Conservation (phyloP, 495 filamentous ascomycete species). For the Neurospora hispaniola region DNA sequence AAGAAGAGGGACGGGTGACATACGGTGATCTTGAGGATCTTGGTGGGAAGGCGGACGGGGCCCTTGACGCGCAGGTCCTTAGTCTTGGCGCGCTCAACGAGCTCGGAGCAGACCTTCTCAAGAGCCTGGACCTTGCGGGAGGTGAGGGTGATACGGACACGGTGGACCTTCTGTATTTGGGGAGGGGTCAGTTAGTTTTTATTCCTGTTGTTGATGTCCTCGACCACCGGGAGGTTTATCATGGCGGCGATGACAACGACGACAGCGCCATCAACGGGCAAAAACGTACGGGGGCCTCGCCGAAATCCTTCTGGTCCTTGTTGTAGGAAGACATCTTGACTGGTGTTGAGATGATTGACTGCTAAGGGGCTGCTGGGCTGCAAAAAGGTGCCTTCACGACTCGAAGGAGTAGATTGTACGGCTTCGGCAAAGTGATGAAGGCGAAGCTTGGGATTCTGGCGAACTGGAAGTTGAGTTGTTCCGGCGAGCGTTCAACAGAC, state of each 20-base stretch:
- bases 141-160: slow-evolving; percentile 97
- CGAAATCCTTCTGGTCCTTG: slow-evolving; percentile 92
- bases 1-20: slow-evolving; percentile 10
- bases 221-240: not conserved
- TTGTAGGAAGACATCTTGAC: slow-evolving; percentile 78
- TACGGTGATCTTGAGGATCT: slow-evolving; percentile 82
- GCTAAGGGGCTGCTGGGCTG: slow-evolving; percentile 1
- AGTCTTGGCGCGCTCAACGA: slow-evolving; percentile 96
- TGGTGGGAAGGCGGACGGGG: slow-evolving; percentile 96
- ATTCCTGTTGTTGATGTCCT: not conserved
- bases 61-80: slow-evolving; percentile 99
- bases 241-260: not conserved
- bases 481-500: not conserved
- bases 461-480: not conserved
- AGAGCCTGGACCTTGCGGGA: slow-evolving; percentile 83
- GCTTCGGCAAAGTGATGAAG: slow-evolving; percentile 82
- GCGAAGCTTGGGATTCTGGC: slow-evolving; percentile 11
- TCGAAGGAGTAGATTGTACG: slow-evolving; percentile 37
- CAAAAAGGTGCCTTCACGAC: slow-evolving; percentile 46
- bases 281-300: slow-evolving; percentile 30
- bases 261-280: not conserved
- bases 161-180: slow-evolving; percentile 71
- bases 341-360: slow-evolving; percentile 19
- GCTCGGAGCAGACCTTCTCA: slow-evolving; percentile 97
- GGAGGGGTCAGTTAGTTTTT: not conserved